These are phyloP conservation scores for Apophysomyces elegans DNA, from an alignment of 371 early-diverging fungal genomes.

Conservation along the genomic window DNA sequence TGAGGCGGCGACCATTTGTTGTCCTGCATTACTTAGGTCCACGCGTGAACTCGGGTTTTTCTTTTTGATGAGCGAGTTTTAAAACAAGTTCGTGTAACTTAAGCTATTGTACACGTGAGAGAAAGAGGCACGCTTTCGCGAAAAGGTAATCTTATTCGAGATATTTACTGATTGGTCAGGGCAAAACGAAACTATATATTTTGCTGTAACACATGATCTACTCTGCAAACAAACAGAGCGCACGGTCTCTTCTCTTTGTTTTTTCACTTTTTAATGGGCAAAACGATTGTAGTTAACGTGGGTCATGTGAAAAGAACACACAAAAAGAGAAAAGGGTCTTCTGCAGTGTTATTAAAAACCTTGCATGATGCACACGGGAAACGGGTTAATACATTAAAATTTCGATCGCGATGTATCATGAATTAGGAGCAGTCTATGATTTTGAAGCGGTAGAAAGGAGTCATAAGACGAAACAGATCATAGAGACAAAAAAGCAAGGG, in stretches of 20 bases:
- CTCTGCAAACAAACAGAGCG: constrained; percentile 45
- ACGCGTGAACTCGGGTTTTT: constrained; percentile 1
- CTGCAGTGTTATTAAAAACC: constrained; percentile 2
- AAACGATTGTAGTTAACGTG: no score
- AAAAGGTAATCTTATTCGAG: no score
- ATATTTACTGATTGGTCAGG: no score
- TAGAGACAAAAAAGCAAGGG: constrained; percentile 13
- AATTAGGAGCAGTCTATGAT: constrained; percentile 10
- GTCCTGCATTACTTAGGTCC: constrained; percentile 23
- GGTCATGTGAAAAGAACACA: no score
- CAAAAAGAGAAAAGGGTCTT: background rate
- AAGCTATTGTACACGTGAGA: no score
- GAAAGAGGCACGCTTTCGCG: no score
- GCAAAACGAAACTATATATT: no score
- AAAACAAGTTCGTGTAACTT: background rate
- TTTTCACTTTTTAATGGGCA: constrained; percentile 22
- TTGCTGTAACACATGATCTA: constrained; percentile 8
- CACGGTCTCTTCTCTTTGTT: constrained; percentile 28
- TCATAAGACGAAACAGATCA: constrained; percentile 12
- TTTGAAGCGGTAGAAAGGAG: background rate
- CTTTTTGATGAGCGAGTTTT: background rate
- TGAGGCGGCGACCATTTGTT: constrained; percentile 32
- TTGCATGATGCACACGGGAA: constrained; percentile 8
- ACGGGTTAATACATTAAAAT: constrained; percentile 7
- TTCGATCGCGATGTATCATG: background rate